Percentiles rank a stretch among this genome's conserved stretches.
phyloP scores from a whole-genome alignment of 169 alveolate genomes.

The Plasmodium cynomolgi region DNA sequence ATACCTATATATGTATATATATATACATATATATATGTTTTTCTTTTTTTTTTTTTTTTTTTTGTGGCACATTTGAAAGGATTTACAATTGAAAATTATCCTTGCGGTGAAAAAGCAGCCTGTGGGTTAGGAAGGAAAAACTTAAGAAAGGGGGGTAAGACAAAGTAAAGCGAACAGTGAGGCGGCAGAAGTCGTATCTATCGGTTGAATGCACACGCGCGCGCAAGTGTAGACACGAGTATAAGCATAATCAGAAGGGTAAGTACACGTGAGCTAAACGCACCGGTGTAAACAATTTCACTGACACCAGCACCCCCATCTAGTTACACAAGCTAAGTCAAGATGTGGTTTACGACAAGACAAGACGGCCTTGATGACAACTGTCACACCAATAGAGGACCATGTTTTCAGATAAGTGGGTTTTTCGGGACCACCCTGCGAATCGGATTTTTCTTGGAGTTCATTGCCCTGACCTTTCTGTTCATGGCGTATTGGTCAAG shows the following conservation, averaged over 20 bases:
- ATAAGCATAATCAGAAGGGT: not conserved
- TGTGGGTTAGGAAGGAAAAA: not conserved
- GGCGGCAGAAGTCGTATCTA: not conserved
- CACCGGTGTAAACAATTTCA: not conserved
- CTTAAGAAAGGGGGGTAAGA: not conserved
- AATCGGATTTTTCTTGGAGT: slow-evolving; percentile 87
- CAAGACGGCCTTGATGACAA: slow-evolving; percentile 91
- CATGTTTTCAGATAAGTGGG: slow-evolving; percentile 87
- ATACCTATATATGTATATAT: not conserved
- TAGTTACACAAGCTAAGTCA: not conserved
- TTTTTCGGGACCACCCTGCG: slow-evolving; percentile 85
- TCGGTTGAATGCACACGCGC: slow-evolving; percentile 12
- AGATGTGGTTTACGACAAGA: slow-evolving; percentile 91
- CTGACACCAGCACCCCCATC: not conserved
- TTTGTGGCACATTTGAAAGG: slow-evolving; percentile 55
- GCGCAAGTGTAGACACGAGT: slow-evolving; percentile 9
- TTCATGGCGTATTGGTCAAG: slow-evolving; percentile 86
- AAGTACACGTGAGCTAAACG: not conserved
- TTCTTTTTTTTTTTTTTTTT: not conserved
- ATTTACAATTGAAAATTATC: slow-evolving; percentile 22
- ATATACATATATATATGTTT: not conserved
- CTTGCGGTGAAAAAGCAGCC: slow-evolving; percentile 25
- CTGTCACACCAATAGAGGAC: slow-evolving; percentile 89
- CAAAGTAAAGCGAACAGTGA: not conserved
- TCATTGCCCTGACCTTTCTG: slow-evolving; percentile 85